phyloP scores from a whole-genome alignment of 2,329 filamentous ascomycete species.

The Thielaviopsis punctulata region DNA sequence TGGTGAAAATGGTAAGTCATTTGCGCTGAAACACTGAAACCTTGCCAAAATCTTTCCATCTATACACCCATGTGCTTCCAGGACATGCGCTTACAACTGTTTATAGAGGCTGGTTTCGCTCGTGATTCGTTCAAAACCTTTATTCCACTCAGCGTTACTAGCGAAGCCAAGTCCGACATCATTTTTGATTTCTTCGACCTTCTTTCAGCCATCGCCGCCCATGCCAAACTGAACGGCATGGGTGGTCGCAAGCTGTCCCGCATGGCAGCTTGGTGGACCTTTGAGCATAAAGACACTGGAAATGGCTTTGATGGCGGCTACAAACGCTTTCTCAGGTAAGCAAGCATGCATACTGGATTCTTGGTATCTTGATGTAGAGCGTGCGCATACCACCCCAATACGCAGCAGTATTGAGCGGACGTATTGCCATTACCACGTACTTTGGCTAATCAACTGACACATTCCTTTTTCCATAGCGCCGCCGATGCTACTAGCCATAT shows the following conservation, averaged over 20 bases:
- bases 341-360: conserved; percentile 7
- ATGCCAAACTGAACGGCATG: conserved; percentile 84
- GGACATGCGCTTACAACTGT: background rate
- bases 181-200: conserved; percentile 96
- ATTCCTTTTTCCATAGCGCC: conserved; percentile 36
- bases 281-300: conserved; percentile 72
- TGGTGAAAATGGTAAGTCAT: conserved; percentile 62
- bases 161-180: conserved; percentile 67
- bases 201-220: conserved; percentile 73
- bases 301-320: conserved; percentile 94
- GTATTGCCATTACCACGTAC: no score
- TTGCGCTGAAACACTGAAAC: background rate
- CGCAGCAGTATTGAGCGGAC: no score
- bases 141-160: conserved; percentile 84
- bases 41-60: no score
- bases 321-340: conserved; percentile 66
- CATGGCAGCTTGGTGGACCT: conserved; percentile 97
- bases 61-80: background rate
- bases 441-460: conserved; percentile 17
- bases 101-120: conserved; percentile 71
- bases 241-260: conserved; percentile 85
- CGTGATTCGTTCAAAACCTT: conserved; percentile 92
- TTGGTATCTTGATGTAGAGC: no score
- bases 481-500: conserved; percentile 92
- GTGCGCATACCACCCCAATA: no score